Evolutionary conservation across 1,284 basidiomycete species (phyloP), one percentile per base, ranked within the genome.

Genomic region (Thelephora terrestris): DNA sequence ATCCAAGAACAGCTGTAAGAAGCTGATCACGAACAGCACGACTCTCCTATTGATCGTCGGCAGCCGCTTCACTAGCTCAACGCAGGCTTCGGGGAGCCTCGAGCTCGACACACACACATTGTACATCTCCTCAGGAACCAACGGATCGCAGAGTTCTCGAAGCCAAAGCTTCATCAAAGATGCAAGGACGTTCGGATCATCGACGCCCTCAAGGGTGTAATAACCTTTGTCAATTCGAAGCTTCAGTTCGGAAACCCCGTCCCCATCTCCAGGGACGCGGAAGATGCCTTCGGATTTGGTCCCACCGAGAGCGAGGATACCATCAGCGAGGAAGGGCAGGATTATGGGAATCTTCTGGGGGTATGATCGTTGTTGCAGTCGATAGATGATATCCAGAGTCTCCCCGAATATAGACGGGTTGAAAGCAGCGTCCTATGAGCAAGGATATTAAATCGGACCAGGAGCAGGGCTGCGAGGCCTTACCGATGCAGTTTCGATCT

Each of bases 391-490:
- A 53, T 88, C 84, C 7, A 96, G 71, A 0, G 86, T 83, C 68
- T 93, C 90, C 40, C 91, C 91, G 59, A 95, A 96, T 0, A 89
- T 92, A 1, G 88, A 91, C 0, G 91, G 91, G 56, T 92, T 87
- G 68, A 95, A 96, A 2, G 92, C 91, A 24, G 90, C 89, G 58
- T 93, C 90, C 80, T 87, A 57, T 18, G 53, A 42, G 36, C 3
- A 37, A 44, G 43, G 24, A 40, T 16, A 29, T 21, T n/a, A 39
- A 24, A 17, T 9, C 24, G 5, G 49, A 34, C 24, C 17, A 16
- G 50, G 24, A 46, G 42, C 12, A 37, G 21, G 9, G 49, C 46
- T 34, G 32, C 39, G 39, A 25, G 32, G 14, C 71, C 79, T 56
- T 57, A 85, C 85, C 43, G 87, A 85, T 21, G 90, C 91, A 9